Evolutionary conservation across 805 yeast species (phyloP).

Genomic region (Jamesozyma jinghongensis): DNA sequence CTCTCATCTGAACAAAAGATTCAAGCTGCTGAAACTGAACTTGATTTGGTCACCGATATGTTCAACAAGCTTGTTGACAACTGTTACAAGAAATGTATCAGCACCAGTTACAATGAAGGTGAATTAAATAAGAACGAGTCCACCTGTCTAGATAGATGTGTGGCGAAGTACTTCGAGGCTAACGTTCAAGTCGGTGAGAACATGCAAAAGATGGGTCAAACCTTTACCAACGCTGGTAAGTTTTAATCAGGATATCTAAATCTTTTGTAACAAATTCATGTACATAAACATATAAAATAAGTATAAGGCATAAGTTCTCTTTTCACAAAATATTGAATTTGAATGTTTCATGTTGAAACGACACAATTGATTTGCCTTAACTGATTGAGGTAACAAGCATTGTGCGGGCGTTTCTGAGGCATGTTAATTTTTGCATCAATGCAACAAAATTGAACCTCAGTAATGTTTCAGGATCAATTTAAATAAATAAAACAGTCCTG

Average conservation of each 20-base stretch:
- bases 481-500: not conserved
- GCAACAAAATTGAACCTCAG: not conserved
- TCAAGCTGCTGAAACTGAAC: constrained; percentile 90
- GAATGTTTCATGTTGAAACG: not conserved
- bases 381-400: not conserved
- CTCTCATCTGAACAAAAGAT: constrained; percentile 66
- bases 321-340: not conserved
- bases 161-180: constrained; percentile 86
- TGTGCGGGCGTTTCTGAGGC: not conserved
- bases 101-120: constrained; percentile 54
- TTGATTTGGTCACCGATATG: constrained; percentile 97
- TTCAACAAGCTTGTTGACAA: constrained; percentile 85
- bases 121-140: constrained; percentile 73
- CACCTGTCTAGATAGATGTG: constrained; percentile 90
- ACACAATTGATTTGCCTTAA: not conserved
- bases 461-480: too few relatives aligned
- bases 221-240: constrained; percentile 32
- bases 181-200: constrained; percentile 89
- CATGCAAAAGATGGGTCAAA: constrained; percentile 45
- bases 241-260: constrained; percentile 6
- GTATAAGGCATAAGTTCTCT: too few relatives aligned
- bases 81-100: constrained; percentile 82
- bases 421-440: constrained; percentile 1
- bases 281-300: not conserved
- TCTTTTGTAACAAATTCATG: not conserved